These are phyloP conservation scores for Apiosordaria backusii DNA, from an alignment of 495 filamentous ascomycete genomes.

Conservation along the genomic window DNA sequence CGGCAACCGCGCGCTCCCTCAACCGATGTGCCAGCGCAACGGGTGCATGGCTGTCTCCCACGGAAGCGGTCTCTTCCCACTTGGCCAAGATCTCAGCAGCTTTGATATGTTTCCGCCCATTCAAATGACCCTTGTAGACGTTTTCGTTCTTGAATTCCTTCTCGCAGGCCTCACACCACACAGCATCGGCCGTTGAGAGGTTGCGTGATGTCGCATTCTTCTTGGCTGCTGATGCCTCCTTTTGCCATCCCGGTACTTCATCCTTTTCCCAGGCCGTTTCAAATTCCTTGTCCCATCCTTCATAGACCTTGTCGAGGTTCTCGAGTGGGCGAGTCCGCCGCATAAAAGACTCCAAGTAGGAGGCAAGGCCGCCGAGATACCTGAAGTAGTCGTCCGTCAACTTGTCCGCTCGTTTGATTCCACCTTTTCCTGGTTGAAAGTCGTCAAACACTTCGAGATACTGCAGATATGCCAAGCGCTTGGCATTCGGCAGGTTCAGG, in stretches of 20 bases:
- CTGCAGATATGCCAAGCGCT: constrained; percentile 81
- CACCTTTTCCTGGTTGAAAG: constrained; percentile 67
- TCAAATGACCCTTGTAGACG: constrained; percentile 85
- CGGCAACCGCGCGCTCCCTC: constrained; percentile 87
- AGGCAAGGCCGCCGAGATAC: constrained; percentile 74
- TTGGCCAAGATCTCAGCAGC: constrained; percentile 59
- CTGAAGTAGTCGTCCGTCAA: constrained; percentile 85
- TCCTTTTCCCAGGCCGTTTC: constrained; percentile 76
- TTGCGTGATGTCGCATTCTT: constrained; percentile 33
- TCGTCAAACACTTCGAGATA: constrained; percentile 86
- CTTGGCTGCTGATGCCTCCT: constrained; percentile 47
- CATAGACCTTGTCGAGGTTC: constrained; percentile 74
- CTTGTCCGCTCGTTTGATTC: constrained; percentile 75
- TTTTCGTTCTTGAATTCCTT: constrained; percentile 95
- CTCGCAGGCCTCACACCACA: constrained; percentile 86
- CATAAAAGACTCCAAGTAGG: constrained; percentile 84
- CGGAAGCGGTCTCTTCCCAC: constrained; percentile 32
- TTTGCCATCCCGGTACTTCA: constrained; percentile 75
- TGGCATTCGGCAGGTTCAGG: constrained; percentile 80
- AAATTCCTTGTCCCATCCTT: constrained; percentile 74
- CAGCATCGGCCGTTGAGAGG: constrained; percentile 62
- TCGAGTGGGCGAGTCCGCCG: constrained; percentile 75
- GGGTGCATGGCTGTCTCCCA: constrained; percentile 27
- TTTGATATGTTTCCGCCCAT: constrained; percentile 85
- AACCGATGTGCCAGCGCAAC: constrained; percentile 50